Base-by-base conservation (phyloP, 2,329 filamentous ascomycete species). In the Onygenales sp. region DNA sequence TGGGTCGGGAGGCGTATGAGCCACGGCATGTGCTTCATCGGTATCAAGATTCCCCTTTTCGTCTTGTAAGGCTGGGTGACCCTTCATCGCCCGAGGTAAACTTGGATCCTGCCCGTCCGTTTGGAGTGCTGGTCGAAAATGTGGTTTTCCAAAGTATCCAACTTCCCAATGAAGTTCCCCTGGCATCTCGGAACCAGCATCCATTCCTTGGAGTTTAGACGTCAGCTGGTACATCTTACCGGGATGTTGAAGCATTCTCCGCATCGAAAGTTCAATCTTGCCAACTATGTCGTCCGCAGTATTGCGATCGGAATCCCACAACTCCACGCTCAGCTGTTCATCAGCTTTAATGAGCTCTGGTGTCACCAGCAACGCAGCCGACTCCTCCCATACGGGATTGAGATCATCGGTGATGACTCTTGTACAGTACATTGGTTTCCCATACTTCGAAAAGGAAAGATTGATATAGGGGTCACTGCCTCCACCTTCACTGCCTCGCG, bases 351-450 rank as follows among this genome's bases (percentile, higher is more conserved):
- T 88, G 51, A 95, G 77, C 58, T 96, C 91, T 0, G 88, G 81
- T 0, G 88, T 95, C 5, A 98, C 88, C 13, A 96, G 75, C 14
- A 97, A 77, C 1, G 88, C 90, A 43, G 88, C 84, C 1, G 83
- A 87, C 70, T 97, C 93, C 63, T 93, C 87, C 76, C 94, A 97
- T 4, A 95, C 78, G 0, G 93, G 93, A 63, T 97, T 95, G 52
- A 95, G 78, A 60, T 96, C 87, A 64, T 97, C 92, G 51, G 92
- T 89, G 58, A 97, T 96, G 50, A 97, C 91, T 47, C 93, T 84
- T 1, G 93, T 97, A 70, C 91, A 96, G 70, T 95, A 97, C 81
- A 95, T 94, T 1, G 92, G 92, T 72, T 98, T 98, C 53, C 87
- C 88, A 62, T 96, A 97, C 69, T 97, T 96, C 63, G 88, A 94